Percentiles rank a stretch among this genome's conserved stretches.
Conservation (phyloP, 768 basidiomycete species). For the Lepiota venenata region DNA sequence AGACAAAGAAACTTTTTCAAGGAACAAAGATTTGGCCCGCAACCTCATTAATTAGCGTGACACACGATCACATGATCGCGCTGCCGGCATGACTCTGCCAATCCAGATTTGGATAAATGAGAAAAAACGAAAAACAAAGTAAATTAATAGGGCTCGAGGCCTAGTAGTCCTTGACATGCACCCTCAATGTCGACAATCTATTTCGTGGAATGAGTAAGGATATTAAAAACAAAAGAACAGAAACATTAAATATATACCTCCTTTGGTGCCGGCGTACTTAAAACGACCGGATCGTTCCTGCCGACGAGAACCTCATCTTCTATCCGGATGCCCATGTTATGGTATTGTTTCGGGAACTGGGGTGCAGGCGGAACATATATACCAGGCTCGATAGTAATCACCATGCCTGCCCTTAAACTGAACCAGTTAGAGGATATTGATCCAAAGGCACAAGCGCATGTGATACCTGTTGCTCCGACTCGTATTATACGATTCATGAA, state of each 20-base stretch:
- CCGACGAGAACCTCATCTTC: conserved; percentile 85
- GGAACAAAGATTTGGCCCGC: neutral
- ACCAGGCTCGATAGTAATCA: conserved; percentile 92
- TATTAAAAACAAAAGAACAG: neutral
- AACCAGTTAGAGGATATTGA: neutral
- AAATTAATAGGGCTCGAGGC: conserved; percentile 46
- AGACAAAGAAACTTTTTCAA: conserved; percentile 3
- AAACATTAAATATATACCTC: conserved; percentile 48
- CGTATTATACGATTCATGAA: conserved; percentile 79
- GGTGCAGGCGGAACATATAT: conserved; percentile 82
- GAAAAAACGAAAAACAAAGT: neutral
- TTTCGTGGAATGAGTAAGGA: conserved; percentile 16
- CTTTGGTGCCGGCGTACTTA: conserved; percentile 76
- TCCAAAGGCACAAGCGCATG: neutral
- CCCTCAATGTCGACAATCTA: conserved; percentile 76
- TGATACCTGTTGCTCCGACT: conserved; percentile 43
- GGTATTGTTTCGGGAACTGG: conserved; percentile 83
- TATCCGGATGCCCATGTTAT: conserved; percentile 89
- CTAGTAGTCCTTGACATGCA: conserved; percentile 70
- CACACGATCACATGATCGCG: conserved; percentile 9
- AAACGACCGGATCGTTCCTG: conserved; percentile 53
- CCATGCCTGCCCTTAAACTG: conserved; percentile 82
- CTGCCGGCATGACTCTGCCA: neutral
- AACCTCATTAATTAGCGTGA: conserved; percentile 10
- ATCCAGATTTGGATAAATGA: neutral